A percentile compares a stretch with the other conserved stretches of the same genome.
Evolutionary conservation across 1,139 yeast species (phyloP).

Genomic region (Debaryomyces singareniensis): DNA sequence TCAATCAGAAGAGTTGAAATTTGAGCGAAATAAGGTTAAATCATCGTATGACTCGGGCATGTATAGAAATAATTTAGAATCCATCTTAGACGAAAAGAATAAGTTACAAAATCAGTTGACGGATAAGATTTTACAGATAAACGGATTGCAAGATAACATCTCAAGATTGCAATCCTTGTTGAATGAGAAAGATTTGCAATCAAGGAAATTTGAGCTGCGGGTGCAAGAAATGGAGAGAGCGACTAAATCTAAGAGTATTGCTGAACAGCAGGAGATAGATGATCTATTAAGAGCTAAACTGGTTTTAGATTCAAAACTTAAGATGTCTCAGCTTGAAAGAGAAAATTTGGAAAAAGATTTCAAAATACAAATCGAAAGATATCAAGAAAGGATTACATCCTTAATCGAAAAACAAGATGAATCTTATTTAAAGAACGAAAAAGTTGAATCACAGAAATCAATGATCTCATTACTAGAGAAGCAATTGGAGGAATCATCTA

Average conservation of each 20-base stretch:
- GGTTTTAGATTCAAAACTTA: slow-evolving; percentile 27
- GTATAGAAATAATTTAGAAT: slow-evolving; percentile 13
- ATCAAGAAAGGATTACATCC: slow-evolving; percentile 17
- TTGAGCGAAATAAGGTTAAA: slow-evolving; percentile 43
- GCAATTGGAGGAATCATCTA: slow-evolving; percentile 27
- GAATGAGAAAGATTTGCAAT: slow-evolving; percentile 25
- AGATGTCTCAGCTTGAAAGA: slow-evolving; percentile 28
- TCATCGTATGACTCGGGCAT: slow-evolving; percentile 1
- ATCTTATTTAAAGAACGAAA: too few species aligned
- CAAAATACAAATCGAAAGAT: slow-evolving; percentile 24
- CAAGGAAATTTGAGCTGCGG: slow-evolving; percentile 22
- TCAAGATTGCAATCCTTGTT: slow-evolving; percentile 6
- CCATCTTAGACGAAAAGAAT: slow-evolving; percentile 12
- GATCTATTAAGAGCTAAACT: slow-evolving; percentile 24
- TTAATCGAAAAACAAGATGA: slow-evolving; percentile 4
- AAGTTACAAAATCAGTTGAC: slow-evolving; percentile 7
- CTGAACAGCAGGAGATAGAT: slow-evolving; percentile 27
- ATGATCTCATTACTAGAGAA: slow-evolving; percentile 26
- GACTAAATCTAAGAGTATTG: slow-evolving; percentile 12
- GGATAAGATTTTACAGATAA: slow-evolving; percentile 1
- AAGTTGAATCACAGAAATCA: slow-evolving; percentile 6
- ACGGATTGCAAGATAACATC: background rate
- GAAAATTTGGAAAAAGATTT: slow-evolving; percentile 25
- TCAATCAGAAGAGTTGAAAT: slow-evolving; percentile 60
- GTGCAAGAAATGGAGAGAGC: slow-evolving; percentile 19